Percentiles rank a stretch among this genome's conserved stretches.
These are phyloP conservation scores for Silene vulgaris DNA, from an alignment of 179 eudicot species.

Conservation along the genomic window DNA sequence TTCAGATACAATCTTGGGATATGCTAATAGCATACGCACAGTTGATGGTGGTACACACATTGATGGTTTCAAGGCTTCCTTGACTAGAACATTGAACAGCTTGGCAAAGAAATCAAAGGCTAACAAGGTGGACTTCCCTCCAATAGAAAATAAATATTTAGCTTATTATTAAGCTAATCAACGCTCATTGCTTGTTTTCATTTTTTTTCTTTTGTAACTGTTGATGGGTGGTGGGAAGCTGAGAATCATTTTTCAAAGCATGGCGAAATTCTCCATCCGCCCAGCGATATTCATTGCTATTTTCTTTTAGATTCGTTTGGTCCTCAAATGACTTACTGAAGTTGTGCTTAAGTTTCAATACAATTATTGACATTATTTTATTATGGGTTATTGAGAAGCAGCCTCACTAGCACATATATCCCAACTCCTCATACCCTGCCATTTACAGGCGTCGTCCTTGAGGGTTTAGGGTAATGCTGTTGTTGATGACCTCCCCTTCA, in stretches of 20 bases:
- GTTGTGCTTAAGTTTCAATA: neutral
- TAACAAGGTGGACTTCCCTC: constrained; percentile 52
- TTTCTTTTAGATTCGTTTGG: neutral
- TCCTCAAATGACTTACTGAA: neutral
- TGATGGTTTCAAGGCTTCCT: constrained; percentile 80
- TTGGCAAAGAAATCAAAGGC: constrained; percentile 74
- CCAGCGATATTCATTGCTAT: neutral
- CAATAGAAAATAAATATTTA: neutral
- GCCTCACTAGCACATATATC: neutral
- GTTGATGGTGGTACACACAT: constrained; percentile 96
- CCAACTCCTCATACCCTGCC: neutral
- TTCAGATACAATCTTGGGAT: constrained; percentile 83
- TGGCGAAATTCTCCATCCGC: neutral
- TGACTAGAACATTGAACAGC: constrained; percentile 79
- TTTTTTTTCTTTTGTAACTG: neutral
- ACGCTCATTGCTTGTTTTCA: neutral
- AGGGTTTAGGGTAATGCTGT: neutral
- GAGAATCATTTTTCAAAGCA: constrained; percentile 3
- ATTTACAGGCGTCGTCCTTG: neutral
- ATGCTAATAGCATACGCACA: constrained; percentile 97
- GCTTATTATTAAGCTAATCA: neutral
- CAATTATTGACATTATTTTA: neutral
- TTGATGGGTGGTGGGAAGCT: neutral
- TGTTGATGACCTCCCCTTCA: neutral
- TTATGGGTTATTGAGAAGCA: neutral